Conservation (phyloP, 257 asterid species). For the Solanum sejunctum region DNA sequence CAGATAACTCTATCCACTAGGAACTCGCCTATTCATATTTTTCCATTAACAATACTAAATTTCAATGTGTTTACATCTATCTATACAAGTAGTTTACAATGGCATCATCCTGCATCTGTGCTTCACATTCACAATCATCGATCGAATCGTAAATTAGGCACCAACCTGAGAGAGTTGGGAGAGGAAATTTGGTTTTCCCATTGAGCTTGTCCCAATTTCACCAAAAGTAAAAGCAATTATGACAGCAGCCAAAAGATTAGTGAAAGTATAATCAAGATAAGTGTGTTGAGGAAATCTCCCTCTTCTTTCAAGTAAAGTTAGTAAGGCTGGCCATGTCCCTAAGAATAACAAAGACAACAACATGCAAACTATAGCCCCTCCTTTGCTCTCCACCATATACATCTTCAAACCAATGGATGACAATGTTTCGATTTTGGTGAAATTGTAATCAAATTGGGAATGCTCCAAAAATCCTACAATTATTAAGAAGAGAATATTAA, state of each 20-base stretch:
- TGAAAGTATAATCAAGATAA: constrained; percentile 76
- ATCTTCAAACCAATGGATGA: constrained; percentile 24
- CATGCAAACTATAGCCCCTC: constrained; percentile 92
- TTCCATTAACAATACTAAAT: background rate
- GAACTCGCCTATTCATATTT: background rate
- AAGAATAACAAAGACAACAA: constrained; percentile 54
- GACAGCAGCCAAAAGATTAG: constrained; percentile 83
- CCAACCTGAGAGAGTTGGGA: constrained; percentile 66
- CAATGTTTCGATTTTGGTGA: background rate
- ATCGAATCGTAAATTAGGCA: background rate
- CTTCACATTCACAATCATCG: background rate
- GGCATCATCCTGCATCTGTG: background rate
- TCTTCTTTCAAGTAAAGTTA: constrained; percentile 73
- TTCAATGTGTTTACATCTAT: background rate
- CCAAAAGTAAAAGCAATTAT: constrained; percentile 87
- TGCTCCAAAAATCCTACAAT: constrained; percentile 23
- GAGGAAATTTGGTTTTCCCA: constrained; percentile 51
- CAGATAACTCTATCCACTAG: background rate
- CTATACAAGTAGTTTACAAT: background rate
- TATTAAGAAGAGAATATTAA: background rate
- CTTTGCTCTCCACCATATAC: constrained; percentile 92
- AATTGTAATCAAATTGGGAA: constrained; percentile 12
- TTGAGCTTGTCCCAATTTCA: constrained; percentile 45
- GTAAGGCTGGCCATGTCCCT: constrained; percentile 96
- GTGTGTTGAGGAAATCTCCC: constrained; percentile 96